Base-by-base conservation (phyloP, 371 early-diverging fungal genomes). In the Mortierella sp. region DNA sequence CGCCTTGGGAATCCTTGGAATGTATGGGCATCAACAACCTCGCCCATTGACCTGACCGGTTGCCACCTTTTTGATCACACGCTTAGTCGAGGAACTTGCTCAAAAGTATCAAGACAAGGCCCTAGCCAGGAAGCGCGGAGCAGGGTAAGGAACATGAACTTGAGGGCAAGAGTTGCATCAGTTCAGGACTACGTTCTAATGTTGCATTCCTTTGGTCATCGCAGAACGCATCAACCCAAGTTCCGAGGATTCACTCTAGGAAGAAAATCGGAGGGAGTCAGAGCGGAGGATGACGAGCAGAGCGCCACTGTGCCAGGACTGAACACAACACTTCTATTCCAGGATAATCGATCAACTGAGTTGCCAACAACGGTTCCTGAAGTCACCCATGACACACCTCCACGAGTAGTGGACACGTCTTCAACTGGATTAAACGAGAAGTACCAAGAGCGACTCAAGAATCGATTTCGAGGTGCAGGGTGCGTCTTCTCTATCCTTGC, bases 391-490 rank as follows among this genome's bases (percentile, higher is more conserved):
- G 27, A 51, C 13, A 2, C 46, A 27, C 47, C 51, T 5, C 16
- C 48, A 48, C 37, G 28, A 19, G 0, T 21, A 41, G 29, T 10
- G 21, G 37, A 31, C n/a, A 19, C 3, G 0, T 27, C 24, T 37
- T 10, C 45, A 25, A 2, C 53, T 9, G 76, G 77, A 34, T 39
- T 76, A 31, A 63, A 49, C 28, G 62, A 76, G 31, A 60, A 49
- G 29, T 65, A 68, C 31, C 64, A 76, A 39, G 77, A 69, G 47
- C 63, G 63, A 16, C 37, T 69, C 22, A 57, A 57, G 37, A 44
- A 69, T 4, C 65, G 77, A 3, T 29, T 56, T n/a, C 44, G 77
- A 51, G 77, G 77, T 34, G 60, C 69, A 57, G 77, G 77, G 77
- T 76, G 65, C 9, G 54, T 28, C 6, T 19, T n/a, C n/a, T n/a